Conservation (phyloP, 2,329 filamentous ascomycete genomes). For the Cladosporium sp. region DNA sequence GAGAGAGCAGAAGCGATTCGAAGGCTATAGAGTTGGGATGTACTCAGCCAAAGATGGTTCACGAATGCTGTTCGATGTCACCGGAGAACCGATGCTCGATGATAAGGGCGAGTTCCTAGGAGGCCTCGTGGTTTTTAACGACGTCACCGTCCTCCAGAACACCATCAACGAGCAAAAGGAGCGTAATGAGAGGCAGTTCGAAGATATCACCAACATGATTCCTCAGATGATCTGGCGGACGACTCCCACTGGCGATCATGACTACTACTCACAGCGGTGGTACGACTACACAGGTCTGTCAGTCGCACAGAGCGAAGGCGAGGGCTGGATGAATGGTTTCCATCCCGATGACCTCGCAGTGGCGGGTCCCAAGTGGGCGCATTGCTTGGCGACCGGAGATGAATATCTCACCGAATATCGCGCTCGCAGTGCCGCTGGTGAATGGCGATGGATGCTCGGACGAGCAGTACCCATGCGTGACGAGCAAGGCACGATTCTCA, state of each 20-base stretch:
- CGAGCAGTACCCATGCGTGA: constrained; percentile 66
- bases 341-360: constrained; percentile 65
- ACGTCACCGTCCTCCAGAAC: constrained; percentile 66
- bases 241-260: constrained; percentile 59
- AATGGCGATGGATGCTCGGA: constrained; percentile 76
- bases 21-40: constrained; percentile 60
- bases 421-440: constrained; percentile 60
- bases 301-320: constrained; percentile 58
- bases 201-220: constrained; percentile 66
- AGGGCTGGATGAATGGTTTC: constrained; percentile 60
- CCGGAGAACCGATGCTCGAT: constrained; percentile 65
- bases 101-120: constrained; percentile 67
- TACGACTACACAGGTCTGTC: constrained; percentile 71
- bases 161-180: constrained; percentile 66
- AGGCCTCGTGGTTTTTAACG: constrained; percentile 66
- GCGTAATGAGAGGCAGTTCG: constrained; percentile 69
- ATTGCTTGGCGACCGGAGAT: constrained; percentile 62
- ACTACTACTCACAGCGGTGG: constrained; percentile 76
- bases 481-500: constrained; percentile 64
- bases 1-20: constrained; percentile 57
- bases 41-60: constrained; percentile 51
- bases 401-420: constrained; percentile 69
- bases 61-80: constrained; percentile 58
- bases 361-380: constrained; percentile 55
- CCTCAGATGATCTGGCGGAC: constrained; percentile 63